phyloP scores from a whole-genome alignment of 108 stramenopile genomes.

The Cyclotella baltica region DNA sequence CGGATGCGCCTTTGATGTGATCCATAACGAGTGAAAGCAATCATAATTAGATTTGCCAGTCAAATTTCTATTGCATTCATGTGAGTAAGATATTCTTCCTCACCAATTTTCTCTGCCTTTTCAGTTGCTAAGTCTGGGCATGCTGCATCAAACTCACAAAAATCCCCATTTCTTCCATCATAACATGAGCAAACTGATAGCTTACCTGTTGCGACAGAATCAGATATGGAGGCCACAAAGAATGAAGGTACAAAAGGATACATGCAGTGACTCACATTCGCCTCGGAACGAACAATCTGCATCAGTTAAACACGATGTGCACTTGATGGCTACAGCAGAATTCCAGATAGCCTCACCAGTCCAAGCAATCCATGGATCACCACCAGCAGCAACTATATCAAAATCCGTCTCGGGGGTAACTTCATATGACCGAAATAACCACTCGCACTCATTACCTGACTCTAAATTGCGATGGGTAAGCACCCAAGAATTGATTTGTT shows the following conservation, averaged over 20 bases:
- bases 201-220: too few species aligned
- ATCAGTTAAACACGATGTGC: neutral
- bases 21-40: too few species aligned
- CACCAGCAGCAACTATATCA: neutral
- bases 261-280: neutral
- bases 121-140: slow-evolving; percentile 2
- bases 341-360: neutral
- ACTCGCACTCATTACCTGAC: slow-evolving; percentile 35
- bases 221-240: too few species aligned
- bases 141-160: slow-evolving; percentile 4
- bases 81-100: too few species aligned
- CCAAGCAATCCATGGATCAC: slow-evolving; percentile 2
- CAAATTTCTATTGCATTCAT: too few species aligned
- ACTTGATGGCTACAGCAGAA: neutral
- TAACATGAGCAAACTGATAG: too few species aligned
- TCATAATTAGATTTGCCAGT: too few species aligned
- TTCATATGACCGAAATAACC: slow-evolving; percentile 20
- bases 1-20: slow-evolving; percentile 1
- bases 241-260: too few species aligned
- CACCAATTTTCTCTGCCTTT: slow-evolving; percentile 20
- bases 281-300: slow-evolving; percentile 5
- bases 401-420: neutral
- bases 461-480: neutral
- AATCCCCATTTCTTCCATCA: neutral
- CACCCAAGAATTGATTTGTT: slow-evolving; percentile 18